Percentiles rank a stretch among this genome's conserved stretches.
Evolutionary conservation across 2,329 filamentous ascomycete species (phyloP).

Genomic region (Aspergillus sp.): DNA sequence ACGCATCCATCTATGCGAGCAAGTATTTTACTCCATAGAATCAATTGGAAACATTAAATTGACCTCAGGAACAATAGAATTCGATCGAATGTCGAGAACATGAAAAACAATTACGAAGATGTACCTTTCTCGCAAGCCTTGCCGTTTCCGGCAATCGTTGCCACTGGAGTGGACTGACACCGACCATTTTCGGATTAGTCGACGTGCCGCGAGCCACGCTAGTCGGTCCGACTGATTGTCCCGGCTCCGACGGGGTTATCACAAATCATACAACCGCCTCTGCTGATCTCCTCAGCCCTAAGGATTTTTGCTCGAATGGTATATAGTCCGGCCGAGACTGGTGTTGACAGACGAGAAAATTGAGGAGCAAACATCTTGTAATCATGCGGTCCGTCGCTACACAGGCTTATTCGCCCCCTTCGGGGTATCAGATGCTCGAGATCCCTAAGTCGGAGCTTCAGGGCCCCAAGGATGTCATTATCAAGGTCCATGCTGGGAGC

Average conservation of each 20-base stretch:
- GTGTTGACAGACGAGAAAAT: neutral
- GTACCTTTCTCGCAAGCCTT: neutral
- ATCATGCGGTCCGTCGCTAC: conserved; percentile 21
- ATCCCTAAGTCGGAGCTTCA: conserved; percentile 18
- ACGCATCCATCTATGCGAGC: too few species aligned
- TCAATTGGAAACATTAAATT: too few species aligned
- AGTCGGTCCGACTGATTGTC: neutral
- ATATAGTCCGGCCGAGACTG: neutral
- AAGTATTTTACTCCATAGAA: too few species aligned
- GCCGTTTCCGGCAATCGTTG: neutral
- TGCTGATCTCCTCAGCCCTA: neutral
- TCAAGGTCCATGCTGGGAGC: conserved; percentile 46
- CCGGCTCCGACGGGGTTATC: neutral
- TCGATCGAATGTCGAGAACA: too few species aligned
- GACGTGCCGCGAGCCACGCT: too few species aligned
- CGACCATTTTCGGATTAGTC: neutral
- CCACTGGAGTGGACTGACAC: neutral
- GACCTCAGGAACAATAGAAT: too few species aligned
- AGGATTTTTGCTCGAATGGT: neutral
- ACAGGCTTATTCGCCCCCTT: conserved; percentile 19
- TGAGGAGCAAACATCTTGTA: neutral
- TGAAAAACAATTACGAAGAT: too few species aligned
- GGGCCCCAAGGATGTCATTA: conserved; percentile 23
- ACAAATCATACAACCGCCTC: neutral
- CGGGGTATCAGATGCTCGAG: conserved; percentile 20